A percentile compares a stretch with the other conserved stretches of the same genome.
phyloP scores from a whole-genome alignment of 2,329 filamentous ascomycete species.

The Verticillium dahliae region DNA sequence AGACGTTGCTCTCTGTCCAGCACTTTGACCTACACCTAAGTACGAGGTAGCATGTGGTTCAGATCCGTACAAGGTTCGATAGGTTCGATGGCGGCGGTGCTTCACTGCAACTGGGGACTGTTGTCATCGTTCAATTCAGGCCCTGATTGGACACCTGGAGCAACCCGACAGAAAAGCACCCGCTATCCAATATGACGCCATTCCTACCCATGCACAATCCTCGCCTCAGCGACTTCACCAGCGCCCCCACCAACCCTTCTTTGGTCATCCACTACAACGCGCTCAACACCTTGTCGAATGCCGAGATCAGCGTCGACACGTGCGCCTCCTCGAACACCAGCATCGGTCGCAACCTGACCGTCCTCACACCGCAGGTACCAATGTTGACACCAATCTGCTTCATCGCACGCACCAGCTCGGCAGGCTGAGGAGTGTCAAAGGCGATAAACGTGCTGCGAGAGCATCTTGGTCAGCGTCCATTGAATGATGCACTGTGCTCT shows the following conservation, averaged over 20 bases:
- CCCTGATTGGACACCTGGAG: background rate
- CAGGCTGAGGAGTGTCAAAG: conserved; percentile 66
- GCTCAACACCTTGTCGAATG: background rate
- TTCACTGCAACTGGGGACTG: background rate
- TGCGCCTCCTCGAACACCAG: conserved; percentile 72
- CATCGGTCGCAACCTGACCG: conserved; percentile 72
- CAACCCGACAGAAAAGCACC: background rate
- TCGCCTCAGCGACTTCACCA: background rate
- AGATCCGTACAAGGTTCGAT: background rate
- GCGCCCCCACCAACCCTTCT: background rate
- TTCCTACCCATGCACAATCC: background rate
- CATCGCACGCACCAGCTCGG: conserved; percentile 62
- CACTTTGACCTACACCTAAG: too few species aligned
- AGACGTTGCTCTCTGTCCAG: too few species aligned
- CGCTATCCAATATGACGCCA: background rate
- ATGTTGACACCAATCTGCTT: conserved; percentile 71
- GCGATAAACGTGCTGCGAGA: conserved; percentile 62
- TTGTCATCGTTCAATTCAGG: background rate
- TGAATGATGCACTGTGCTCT: background rate
- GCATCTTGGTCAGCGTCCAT: conserved; percentile 7
- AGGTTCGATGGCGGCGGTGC: background rate
- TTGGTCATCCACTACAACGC: background rate
- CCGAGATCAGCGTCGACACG: conserved; percentile 19
- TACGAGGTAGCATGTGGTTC: background rate
- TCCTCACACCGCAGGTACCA: conserved; percentile 64